phyloP scores from a whole-genome alignment of 2,329 filamentous ascomycete genomes.

The Botrytis byssoidea region DNA sequence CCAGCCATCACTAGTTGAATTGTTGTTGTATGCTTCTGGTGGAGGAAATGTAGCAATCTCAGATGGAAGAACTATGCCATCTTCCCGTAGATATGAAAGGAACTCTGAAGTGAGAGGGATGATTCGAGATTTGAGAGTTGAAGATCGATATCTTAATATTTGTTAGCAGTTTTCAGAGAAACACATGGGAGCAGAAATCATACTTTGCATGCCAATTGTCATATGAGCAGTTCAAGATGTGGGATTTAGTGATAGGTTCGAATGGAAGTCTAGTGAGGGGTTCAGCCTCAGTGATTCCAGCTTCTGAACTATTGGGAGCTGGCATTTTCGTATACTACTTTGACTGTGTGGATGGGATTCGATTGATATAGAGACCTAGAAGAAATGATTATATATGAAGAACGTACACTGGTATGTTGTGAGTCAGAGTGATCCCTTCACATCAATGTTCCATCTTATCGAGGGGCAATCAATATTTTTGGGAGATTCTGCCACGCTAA shows the following conservation, averaged over 20 bases:
- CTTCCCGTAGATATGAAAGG: constrained; percentile 81
- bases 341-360: background rate
- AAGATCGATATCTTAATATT: constrained; percentile 63
- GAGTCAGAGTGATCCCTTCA: background rate
- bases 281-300: constrained; percentile 24
- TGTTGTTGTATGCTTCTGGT: constrained; percentile 32
- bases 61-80: constrained; percentile 85
- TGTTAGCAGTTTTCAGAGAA: constrained; percentile 17
- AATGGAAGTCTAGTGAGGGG: constrained; percentile 58
- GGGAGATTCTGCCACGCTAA: constrained; percentile 27
- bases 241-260: constrained; percentile 76
- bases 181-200: constrained; percentile 21
- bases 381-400: background rate
- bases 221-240: constrained; percentile 94
- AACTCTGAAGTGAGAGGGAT: constrained; percentile 75
- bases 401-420: background rate
- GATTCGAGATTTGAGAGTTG: constrained; percentile 82
- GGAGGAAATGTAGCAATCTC: constrained; percentile 44
- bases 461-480: constrained; percentile 20
- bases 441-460: constrained; percentile 3
- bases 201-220: constrained; percentile 84
- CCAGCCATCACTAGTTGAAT: constrained; percentile 55
- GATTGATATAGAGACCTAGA: background rate
- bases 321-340: constrained; percentile 30
- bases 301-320: constrained; percentile 26